phyloP scores from a whole-genome alignment of 2,329 filamentous ascomycete genomes.

The Exophiala sp. region DNA sequence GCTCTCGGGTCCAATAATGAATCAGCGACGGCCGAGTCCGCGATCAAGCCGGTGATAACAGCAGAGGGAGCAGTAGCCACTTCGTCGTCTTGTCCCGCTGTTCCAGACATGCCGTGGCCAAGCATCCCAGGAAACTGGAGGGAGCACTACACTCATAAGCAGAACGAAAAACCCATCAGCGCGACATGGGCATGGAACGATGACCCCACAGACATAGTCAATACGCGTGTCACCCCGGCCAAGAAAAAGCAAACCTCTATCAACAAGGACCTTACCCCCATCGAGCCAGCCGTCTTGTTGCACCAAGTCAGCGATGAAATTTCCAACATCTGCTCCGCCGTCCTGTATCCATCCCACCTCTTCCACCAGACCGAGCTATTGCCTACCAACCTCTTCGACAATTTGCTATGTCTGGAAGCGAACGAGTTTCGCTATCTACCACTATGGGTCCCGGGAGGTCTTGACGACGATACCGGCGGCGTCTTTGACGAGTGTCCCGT shows the following conservation, averaged over 20 bases:
- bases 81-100: too few species aligned
- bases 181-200: too few species aligned
- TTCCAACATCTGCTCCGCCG: slow-evolving; percentile 8
- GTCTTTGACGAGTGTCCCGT: slow-evolving; percentile 41
- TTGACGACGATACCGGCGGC: slow-evolving; percentile 49
- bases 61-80: neutral
- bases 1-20: too few species aligned
- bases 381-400: slow-evolving; percentile 32
- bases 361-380: slow-evolving; percentile 16
- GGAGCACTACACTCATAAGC: neutral
- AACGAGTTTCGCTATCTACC: slow-evolving; percentile 59
- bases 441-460: slow-evolving; percentile 57
- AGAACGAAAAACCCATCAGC: neutral
- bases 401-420: slow-evolving; percentile 48
- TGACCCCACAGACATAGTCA: too few species aligned
- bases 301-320: slow-evolving; percentile 5
- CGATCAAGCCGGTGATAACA: neutral
- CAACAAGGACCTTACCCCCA: neutral
- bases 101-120: neutral
- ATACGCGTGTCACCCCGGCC: too few species aligned
- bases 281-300: slow-evolving; percentile 10
- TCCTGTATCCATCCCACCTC: slow-evolving; percentile 17
- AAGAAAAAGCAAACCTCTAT: neutral
- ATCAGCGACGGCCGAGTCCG: too few species aligned
- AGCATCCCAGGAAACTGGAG: neutral